Evolutionary conservation across 2,329 filamentous ascomycete species (phyloP).

Genomic region (Delphinella strobiligena): DNA sequence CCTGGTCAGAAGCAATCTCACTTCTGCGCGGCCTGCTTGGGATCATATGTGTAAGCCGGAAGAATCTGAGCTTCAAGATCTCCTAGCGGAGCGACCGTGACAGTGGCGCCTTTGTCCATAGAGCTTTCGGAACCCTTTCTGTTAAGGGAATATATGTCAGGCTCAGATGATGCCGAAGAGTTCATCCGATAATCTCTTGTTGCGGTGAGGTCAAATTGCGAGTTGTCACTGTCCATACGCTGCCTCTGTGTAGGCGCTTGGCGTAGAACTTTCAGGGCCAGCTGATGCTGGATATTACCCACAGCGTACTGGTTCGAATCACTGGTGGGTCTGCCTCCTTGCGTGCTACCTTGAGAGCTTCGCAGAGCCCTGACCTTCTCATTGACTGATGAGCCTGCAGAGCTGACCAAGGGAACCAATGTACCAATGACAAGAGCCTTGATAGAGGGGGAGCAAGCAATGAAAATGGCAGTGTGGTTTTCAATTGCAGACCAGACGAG

Average conservation of each 20-base stretch:
- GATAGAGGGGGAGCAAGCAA: conserved; percentile 23
- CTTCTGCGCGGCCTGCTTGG: no score
- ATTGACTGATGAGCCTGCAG: conserved; percentile 3
- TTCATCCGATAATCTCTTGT: neutral
- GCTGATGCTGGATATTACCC: neutral
- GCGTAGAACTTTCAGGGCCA: neutral
- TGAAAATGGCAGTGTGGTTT: conserved; percentile 25
- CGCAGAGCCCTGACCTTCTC: conserved; percentile 6
- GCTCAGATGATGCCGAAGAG: neutral
- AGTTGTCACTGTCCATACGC: neutral
- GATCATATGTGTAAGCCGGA: neutral
- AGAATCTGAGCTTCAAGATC: neutral
- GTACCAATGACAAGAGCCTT: conserved; percentile 13
- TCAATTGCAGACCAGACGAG: conserved; percentile 25
- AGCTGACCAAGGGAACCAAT: conserved; percentile 5
- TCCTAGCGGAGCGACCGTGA: neutral
- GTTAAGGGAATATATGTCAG: neutral
- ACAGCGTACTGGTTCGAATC: neutral
- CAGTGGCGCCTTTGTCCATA: neutral
- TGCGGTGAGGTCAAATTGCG: neutral
- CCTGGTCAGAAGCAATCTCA: no score
- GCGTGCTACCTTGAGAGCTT: conserved; percentile 1
- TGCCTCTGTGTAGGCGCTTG: neutral
- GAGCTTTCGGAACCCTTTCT: neutral
- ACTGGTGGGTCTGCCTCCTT: neutral